Evolutionary conservation across 108 stramenopile species (phyloP), one percentile per base, ranked within the genome.

Genomic region (Skeletonema tropicum): DNA sequence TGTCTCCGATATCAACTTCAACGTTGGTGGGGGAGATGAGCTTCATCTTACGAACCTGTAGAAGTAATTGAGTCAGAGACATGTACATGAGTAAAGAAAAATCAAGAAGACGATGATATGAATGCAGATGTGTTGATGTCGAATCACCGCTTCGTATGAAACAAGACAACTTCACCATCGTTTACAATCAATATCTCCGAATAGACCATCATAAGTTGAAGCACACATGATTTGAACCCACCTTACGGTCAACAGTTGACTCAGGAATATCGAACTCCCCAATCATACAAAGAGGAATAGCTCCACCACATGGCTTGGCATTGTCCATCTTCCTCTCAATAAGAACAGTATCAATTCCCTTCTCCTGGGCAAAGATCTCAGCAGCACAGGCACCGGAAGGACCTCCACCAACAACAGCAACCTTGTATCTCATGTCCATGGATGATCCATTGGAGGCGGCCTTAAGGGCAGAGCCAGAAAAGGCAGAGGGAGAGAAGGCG

Each of bases 261-360:
- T 92, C 90, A 38, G 98, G 98, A 65, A 98, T 88, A 80, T 97
- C 90, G 88, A 98, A 98, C 82, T 98, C 98, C 8, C 96, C 97
- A 78, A 98, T 87, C 98, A 98, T 98, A 86, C 98, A 98, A 38
- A 98, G 94, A 48, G 98, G 98, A 70, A 98, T 98, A 68, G 98
- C 98, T 33, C 98, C 98, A 39, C 98, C 98, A 73, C 98, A 98
- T 25, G 98, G 98, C 96, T 98, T 98, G 83, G 97, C 98, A 87
- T 98, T 98, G 89, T 98, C 95, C 82, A 98, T 94, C 94, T 98
- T 98, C 31, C 98, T 91, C 86, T 98, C 98, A 79, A 98, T 91
- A 30, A 98, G 35, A 55, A 94, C 85, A 14, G 97, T 97, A 57
- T 98, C 98, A 57, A 98, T 94, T 35, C 89, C 87, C 79, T 89